Evolutionary conservation across 1,139 yeast genomes (phyloP).

Genomic region (Taphrina flavorubra): DNA sequence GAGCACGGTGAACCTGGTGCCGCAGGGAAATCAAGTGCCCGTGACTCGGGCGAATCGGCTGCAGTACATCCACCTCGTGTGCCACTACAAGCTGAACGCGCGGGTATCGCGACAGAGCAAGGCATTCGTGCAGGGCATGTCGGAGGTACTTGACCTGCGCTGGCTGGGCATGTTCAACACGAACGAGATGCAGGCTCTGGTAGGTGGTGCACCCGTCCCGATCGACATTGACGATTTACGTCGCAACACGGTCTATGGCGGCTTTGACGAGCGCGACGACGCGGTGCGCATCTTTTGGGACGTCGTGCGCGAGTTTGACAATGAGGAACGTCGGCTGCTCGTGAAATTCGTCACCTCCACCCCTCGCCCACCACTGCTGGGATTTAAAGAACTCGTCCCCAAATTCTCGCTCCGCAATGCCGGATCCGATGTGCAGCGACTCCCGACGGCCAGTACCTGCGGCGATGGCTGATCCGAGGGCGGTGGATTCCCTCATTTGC

Average conservation of each 20-base stretch:
- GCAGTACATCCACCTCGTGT: slow-evolving; percentile 76
- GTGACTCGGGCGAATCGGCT: slow-evolving; percentile 70
- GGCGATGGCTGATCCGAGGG: slow-evolving; percentile 94
- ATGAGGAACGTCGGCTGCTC: slow-evolving; percentile 66
- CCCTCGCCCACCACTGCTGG: slow-evolving; percentile 74
- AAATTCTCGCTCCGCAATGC: slow-evolving; percentile 78
- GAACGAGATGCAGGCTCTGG: slow-evolving; percentile 77
- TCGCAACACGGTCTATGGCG: slow-evolving; percentile 66
- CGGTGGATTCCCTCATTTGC: slow-evolving; percentile 86
- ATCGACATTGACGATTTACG: slow-evolving; percentile 74
- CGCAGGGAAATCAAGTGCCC: slow-evolving; percentile 61
- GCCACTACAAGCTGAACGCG: slow-evolving; percentile 77
- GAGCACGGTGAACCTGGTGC: slow-evolving; percentile 62
- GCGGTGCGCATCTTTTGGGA: slow-evolving; percentile 72
- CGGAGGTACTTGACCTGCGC: slow-evolving; percentile 66
- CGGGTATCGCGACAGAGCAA: slow-evolving; percentile 65
- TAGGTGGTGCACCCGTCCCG: slow-evolving; percentile 78
- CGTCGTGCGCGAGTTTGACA: slow-evolving; percentile 67
- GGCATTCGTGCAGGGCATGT: slow-evolving; percentile 73
- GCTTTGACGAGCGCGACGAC: slow-evolving; percentile 62
- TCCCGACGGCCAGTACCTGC: slow-evolving; percentile 75
- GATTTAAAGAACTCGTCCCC: slow-evolving; percentile 77
- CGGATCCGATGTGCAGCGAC: slow-evolving; percentile 61
- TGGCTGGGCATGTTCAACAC: slow-evolving; percentile 90
- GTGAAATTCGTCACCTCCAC: slow-evolving; percentile 61